These are phyloP conservation scores for Candida oleophila DNA, from an alignment of 805 yeast species.

Conservation along the genomic window DNA sequence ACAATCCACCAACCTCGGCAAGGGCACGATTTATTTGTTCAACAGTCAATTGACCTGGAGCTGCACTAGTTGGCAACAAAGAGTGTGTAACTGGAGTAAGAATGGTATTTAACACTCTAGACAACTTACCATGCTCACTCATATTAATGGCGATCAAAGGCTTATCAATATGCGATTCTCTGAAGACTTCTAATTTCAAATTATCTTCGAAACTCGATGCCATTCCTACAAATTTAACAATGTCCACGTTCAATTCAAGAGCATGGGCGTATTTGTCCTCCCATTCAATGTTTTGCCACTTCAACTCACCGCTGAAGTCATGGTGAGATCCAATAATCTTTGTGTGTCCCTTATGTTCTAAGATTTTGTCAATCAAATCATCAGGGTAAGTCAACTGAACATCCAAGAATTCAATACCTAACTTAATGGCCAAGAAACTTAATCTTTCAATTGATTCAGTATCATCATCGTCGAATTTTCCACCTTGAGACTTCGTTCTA, in stretches of 20 bases:
- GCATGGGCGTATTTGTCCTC: slow-evolving; percentile 70
- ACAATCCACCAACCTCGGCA: slow-evolving; percentile 61
- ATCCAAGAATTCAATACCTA: slow-evolving; percentile 81
- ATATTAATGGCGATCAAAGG: slow-evolving; percentile 86
- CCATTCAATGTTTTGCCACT: slow-evolving; percentile 77
- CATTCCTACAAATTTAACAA: slow-evolving; percentile 80
- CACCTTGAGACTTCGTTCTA: slow-evolving; percentile 80
- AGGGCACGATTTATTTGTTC: slow-evolving; percentile 59
- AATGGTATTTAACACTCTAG: slow-evolving; percentile 70
- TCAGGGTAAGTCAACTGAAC: slow-evolving; percentile 71
- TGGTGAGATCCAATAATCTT: slow-evolving; percentile 82
- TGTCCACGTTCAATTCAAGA: slow-evolving; percentile 59
- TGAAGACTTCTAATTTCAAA: slow-evolving; percentile 66
- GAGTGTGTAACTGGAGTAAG: slow-evolving; percentile 85
- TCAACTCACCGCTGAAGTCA: slow-evolving; percentile 59
- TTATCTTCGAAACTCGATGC: slow-evolving; percentile 70
- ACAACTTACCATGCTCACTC: slow-evolving; percentile 73
- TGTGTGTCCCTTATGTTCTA: slow-evolving; percentile 56
- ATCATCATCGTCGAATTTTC: slow-evolving; percentile 66
- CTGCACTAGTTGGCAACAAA: slow-evolving; percentile 65
- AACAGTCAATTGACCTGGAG: slow-evolving; percentile 76
- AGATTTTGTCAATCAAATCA: slow-evolving; percentile 49
- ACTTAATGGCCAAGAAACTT: slow-evolving; percentile 60
- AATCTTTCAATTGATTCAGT: slow-evolving; percentile 48
- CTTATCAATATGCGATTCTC: slow-evolving; percentile 47